Percentiles rank a stretch among this genome's conserved stretches.
phyloP scores from a whole-genome alignment of 1,139 yeast species.

The Candida neerlandica region DNA sequence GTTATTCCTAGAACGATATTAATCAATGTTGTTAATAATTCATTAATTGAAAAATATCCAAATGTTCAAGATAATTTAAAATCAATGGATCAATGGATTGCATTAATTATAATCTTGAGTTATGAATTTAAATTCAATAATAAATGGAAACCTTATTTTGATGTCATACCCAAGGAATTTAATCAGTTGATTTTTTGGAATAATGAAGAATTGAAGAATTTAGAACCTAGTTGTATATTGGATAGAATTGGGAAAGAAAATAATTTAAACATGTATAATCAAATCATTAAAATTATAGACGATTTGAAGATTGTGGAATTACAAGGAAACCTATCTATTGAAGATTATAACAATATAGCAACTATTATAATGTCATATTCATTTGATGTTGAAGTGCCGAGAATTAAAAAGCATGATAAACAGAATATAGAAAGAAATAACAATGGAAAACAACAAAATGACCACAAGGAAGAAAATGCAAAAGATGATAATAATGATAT shows the following conservation, averaged over 20 bases:
- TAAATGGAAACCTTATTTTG: conserved; percentile 70
- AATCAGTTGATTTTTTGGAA: conserved; percentile 83
- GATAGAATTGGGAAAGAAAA: conserved; percentile 70
- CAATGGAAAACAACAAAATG: conserved; percentile 16
- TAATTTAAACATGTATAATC: conserved; percentile 61
- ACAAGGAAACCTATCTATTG: conserved; percentile 39
- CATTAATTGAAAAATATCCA: conserved; percentile 39
- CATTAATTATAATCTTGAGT: conserved; percentile 65
- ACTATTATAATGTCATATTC: conserved; percentile 52
- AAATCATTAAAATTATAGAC: conserved; percentile 25
- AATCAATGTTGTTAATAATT: conserved; percentile 60
- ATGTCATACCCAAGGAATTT: conserved; percentile 66
- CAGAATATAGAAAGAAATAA: conserved; percentile 16
- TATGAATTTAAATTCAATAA: conserved; percentile 52
- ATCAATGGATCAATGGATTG: conserved; percentile 71
- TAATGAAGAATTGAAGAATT: conserved; percentile 47
- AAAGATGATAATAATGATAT: conserved; percentile 22
- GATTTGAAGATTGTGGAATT: conserved; percentile 23
- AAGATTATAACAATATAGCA: conserved; percentile 72
- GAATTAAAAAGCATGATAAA: conserved; percentile 2
- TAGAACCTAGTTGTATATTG: conserved; percentile 72
- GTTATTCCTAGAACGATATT: conserved; percentile 63
- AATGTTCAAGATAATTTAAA: conserved; percentile 36
- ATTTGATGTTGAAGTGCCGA: conserved; percentile 34
- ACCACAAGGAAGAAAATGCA: conserved; percentile 19